phyloP scores from a whole-genome alignment of 106 monocot genomes.

The Allium sativum region DNA sequence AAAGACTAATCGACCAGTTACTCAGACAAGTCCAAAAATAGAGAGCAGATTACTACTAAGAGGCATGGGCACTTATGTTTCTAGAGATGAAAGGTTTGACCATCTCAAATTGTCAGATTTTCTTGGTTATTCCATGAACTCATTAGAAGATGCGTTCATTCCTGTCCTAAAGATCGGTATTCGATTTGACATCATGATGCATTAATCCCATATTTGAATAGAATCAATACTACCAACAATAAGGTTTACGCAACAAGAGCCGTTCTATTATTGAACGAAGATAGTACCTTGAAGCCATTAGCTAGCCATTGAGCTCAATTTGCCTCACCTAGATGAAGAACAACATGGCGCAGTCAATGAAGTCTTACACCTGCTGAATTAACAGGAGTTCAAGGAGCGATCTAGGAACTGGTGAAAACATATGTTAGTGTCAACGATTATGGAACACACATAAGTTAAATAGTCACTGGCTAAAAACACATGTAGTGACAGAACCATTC shows the following conservation, averaged over 20 bases:
- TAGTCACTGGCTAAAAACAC: conserved; percentile 57
- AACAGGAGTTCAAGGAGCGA: conserved; percentile 30
- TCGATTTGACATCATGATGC: conserved; percentile 19
- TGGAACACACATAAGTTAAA: conserved; percentile 48
- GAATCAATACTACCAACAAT: conserved; percentile 11
- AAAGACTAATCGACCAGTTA: conserved; percentile 33
- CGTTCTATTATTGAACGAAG: conserved; percentile 25
- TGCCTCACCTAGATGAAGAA: conserved; percentile 19
- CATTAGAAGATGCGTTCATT: conserved; percentile 24
- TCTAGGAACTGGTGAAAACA: conserved; percentile 50
- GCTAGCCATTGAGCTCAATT: conserved; percentile 50
- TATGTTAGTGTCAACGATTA: conserved; percentile 51
- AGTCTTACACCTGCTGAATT: conserved; percentile 30
- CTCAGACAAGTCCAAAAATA: conserved; percentile 16
- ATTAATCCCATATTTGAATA: background rate
- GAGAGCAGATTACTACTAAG: conserved; percentile 43
- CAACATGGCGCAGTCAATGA: conserved; percentile 3
- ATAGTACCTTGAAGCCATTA: conserved; percentile 44
- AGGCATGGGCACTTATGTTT: conserved; percentile 55
- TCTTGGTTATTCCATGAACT: conserved; percentile 49
- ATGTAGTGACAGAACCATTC: conserved; percentile 54
- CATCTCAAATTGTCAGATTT: conserved; percentile 86
- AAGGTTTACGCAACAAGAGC: conserved; percentile 47
- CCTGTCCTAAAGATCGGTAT: conserved; percentile 29
- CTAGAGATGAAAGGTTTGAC: conserved; percentile 77